Conservation (phyloP, 371 early-diverging fungal genomes). For the Capillidium heterosporum region DNA sequence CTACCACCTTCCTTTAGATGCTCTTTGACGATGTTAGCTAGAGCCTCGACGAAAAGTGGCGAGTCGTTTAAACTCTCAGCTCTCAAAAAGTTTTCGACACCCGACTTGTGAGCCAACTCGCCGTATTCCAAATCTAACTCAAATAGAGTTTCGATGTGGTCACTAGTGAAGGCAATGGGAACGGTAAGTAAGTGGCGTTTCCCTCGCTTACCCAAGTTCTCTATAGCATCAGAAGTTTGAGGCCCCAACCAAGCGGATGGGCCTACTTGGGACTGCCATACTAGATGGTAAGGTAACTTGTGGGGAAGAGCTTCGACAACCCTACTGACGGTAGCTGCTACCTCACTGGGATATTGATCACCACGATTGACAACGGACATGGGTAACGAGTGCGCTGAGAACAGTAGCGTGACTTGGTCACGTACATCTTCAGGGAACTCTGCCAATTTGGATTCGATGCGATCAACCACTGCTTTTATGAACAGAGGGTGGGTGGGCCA, state of each 20-base stretch:
- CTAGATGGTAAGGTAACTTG: slow-evolving; percentile 74
- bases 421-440: slow-evolving; percentile 46
- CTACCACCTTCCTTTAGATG: slow-evolving; percentile 35
- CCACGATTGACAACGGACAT: slow-evolving; percentile 81
- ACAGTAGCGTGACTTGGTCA: slow-evolving; percentile 58
- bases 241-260: slow-evolving; percentile 90
- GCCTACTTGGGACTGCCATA: slow-evolving; percentile 94
- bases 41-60: slow-evolving; percentile 66
- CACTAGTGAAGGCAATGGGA: slow-evolving; percentile 89
- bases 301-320: slow-evolving; percentile 54
- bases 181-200: slow-evolving; percentile 62
- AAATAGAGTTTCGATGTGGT: slow-evolving; percentile 91
- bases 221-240: slow-evolving; percentile 62
- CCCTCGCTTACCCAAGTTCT: slow-evolving; percentile 53
- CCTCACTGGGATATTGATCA: slow-evolving; percentile 82
- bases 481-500: slow-evolving; percentile 82
- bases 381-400: slow-evolving; percentile 92
- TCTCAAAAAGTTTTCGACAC: slow-evolving; percentile 64
- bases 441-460: slow-evolving; percentile 44
- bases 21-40: slow-evolving; percentile 68
- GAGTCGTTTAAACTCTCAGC: slow-evolving; percentile 82
- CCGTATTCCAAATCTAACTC: slow-evolving; percentile 88
- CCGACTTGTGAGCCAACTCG: slow-evolving; percentile 59
- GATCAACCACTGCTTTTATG: slow-evolving; percentile 59
- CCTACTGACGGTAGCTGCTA: slow-evolving; percentile 72